Evolutionary conservation across 371 early-diverging fungal genomes (phyloP), one percentile per base, ranked within the genome.

Genomic region (Mortierella sp.): DNA sequence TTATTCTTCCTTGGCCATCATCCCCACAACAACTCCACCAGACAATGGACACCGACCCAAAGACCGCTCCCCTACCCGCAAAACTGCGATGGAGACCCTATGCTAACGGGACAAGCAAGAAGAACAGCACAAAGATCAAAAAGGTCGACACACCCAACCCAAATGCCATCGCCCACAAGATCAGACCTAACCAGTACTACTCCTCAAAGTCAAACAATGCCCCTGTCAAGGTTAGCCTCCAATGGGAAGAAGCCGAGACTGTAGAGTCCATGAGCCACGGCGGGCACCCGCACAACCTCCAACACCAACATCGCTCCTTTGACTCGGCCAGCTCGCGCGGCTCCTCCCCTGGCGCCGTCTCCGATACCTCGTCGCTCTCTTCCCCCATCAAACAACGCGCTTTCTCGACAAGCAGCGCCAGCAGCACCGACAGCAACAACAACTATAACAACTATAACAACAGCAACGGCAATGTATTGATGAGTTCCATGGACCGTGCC

Each of bases 201-300:
- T 70, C 81, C 7, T 74, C 70, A 71, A 86, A 79, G 70, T 14
- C 75, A 16, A 32, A 32, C 16, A 54, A 68, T 48, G 12, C 77
- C 0, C 74, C 79, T 7, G 65, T 73, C 48, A 80, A 80, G 32
- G 72, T 86, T 65, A 72, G 77, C 32, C 71, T 86, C 21, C 86
- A 86, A n/a, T 86, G 86, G 86, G 86, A 86, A 32, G 86, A 86
- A 55, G 77, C 86, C 14, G 86, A 86, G 70, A 86, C 86, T 5
- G 56, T 77, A 72, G 80, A 86, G 74, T 82, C 86, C 32, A 86
- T 86, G 86, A 79, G 82, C 65, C 77, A 82, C 32, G 86, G 86
- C 0, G 86, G 86, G 0, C 82, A 80, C 51, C 77, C 74, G 0
- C 79, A 80, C 44, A 70, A 81, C 60, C 81, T 78, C 29, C 48